phyloP scores from a whole-genome alignment of 495 filamentous ascomycete species.

The Aspergillus olivimuriae region DNA sequence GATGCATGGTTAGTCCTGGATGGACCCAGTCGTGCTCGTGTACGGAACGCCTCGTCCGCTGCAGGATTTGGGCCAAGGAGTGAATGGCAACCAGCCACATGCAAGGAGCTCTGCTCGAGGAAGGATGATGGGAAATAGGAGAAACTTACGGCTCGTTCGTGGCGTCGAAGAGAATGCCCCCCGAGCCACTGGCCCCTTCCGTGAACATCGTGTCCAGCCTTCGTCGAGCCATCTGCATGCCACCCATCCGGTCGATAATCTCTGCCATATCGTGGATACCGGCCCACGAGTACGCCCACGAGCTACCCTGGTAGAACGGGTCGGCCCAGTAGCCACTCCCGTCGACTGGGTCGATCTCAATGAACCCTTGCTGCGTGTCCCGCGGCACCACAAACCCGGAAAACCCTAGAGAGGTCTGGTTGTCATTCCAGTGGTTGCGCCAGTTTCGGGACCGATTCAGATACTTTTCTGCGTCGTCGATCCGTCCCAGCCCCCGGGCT shows the following conservation, averaged over 20 bases:
- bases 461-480: constrained; percentile 51
- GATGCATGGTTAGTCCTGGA: background rate
- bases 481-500: constrained; percentile 46
- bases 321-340: constrained; percentile 58
- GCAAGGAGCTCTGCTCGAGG: too few species aligned
- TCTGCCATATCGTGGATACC: constrained; percentile 60
- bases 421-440: constrained; percentile 65
- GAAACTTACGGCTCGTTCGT: constrained; percentile 56
- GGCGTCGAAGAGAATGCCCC: constrained; percentile 56
- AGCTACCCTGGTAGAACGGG: constrained; percentile 56
- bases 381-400: constrained; percentile 62
- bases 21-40: too few species aligned
- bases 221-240: constrained; percentile 27
- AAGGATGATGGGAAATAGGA: background rate
- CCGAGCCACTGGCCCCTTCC: constrained; percentile 41
- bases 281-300: constrained; percentile 66
- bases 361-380: constrained; percentile 44
- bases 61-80: too few species aligned
- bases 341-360: constrained; percentile 47
- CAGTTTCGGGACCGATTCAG: constrained; percentile 60
- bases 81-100: too few species aligned
- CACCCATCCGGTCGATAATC: constrained; percentile 53
- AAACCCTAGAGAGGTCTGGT: constrained; percentile 47
- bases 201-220: constrained; percentile 41
- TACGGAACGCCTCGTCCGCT: too few species aligned